These are phyloP conservation scores for Kondoa malvinella DNA, from an alignment of 768 basidiomycete genomes.

Conservation along the genomic window DNA sequence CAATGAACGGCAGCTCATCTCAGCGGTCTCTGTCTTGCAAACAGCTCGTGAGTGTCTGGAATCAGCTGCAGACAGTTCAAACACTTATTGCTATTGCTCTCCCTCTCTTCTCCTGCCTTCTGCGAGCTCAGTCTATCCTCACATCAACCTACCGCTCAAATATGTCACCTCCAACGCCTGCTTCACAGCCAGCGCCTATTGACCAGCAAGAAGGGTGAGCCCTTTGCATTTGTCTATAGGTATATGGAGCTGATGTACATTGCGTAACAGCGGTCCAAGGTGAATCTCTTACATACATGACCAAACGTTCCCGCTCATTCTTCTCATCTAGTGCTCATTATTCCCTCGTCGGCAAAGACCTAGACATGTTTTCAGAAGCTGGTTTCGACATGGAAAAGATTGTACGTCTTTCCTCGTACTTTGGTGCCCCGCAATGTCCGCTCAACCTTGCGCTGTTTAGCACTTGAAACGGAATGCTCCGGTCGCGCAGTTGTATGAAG, in stretches of 20 bases:
- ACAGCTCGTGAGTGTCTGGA: too few species aligned
- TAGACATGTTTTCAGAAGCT: conserved; percentile 94
- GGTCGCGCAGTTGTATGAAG: conserved; percentile 46
- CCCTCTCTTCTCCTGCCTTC: too few species aligned
- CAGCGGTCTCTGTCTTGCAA: too few species aligned
- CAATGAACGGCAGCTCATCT: too few species aligned
- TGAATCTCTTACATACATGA: neutral
- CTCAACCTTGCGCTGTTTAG: neutral
- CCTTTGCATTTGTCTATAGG: neutral
- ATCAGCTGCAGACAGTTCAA: too few species aligned
- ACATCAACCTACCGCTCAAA: too few species aligned
- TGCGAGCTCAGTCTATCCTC: too few species aligned
- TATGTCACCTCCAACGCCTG: too few species aligned
- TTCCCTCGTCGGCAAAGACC: conserved; percentile 38
- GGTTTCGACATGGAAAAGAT: conserved; percentile 98
- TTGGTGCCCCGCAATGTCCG: neutral
- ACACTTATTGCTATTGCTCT: too few species aligned
- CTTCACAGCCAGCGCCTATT: neutral
- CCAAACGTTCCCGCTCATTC: neutral
- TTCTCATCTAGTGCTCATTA: conserved; percentile 6
- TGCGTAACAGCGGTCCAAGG: neutral
- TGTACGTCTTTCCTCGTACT: conserved; percentile 25
- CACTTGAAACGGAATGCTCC: conserved; percentile 58
- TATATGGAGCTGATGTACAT: too few species aligned
- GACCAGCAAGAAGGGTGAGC: neutral